A percentile compares a stretch with the other conserved stretches of the same genome.
Conservation (phyloP, 169 alveolate genomes). For the Perkinsus marinus region DNA sequence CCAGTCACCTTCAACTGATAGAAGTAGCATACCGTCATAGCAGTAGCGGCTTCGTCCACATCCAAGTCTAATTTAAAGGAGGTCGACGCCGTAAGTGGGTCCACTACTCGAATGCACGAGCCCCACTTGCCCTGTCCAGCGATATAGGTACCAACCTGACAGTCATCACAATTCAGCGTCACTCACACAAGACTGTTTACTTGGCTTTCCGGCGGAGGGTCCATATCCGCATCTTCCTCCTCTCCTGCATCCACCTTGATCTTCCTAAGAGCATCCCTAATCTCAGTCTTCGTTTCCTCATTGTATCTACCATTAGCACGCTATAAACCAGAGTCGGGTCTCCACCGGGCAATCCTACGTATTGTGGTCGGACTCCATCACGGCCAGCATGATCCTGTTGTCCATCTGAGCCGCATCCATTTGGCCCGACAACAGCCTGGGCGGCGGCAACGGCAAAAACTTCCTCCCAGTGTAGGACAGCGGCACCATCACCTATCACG, state of each 20-base stretch:
- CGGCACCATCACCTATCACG: slow-evolving; percentile 59
- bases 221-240: not conserved
- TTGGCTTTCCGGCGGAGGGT: not conserved
- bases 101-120: slow-evolving; percentile 70
- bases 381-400: slow-evolving; percentile 54
- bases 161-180: not conserved
- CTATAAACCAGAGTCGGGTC: slow-evolving; percentile 1
- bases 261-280: slow-evolving; percentile 35
- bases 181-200: not conserved
- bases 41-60: slow-evolving; percentile 11
- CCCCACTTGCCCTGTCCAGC: slow-evolving; percentile 90
- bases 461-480: slow-evolving; percentile 82
- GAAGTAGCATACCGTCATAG: slow-evolving; percentile 26
- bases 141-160: slow-evolving; percentile 60
- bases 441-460: slow-evolving; percentile 55
- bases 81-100: slow-evolving; percentile 40
- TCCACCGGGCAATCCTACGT: slow-evolving; percentile 51
- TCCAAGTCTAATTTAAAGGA: not conserved
- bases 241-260: slow-evolving; percentile 24
- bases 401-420: slow-evolving; percentile 4
- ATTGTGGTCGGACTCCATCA: slow-evolving; percentile 74
- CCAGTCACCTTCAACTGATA: slow-evolving; percentile 12
- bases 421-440: not conserved
- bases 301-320: not conserved
- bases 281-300: slow-evolving; percentile 30